Percentiles rank a stretch among this genome's conserved stretches.
These are phyloP conservation scores for Rhodomyrtus psidioides DNA, from an alignment of 441 rosid species.

Conservation along the genomic window DNA sequence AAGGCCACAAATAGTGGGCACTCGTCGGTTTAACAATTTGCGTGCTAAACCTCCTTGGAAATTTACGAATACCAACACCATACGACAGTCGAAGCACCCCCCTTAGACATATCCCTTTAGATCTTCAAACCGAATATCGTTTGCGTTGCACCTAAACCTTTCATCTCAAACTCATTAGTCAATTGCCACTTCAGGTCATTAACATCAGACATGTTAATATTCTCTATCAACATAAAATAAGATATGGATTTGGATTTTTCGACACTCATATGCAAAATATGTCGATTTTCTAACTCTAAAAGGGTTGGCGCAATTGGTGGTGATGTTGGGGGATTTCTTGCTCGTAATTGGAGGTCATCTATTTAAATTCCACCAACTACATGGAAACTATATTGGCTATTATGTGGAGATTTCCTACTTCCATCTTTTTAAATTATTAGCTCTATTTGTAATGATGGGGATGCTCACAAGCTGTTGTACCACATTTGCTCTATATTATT, in stretches of 20 bases:
- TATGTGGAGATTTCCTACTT: no score
- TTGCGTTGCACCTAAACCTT: background rate
- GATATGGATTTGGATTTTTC: background rate
- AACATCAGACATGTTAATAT: background rate
- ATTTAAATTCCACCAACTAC: background rate
- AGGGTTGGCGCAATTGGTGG: background rate
- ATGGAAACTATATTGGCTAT: background rate
- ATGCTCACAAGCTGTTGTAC: no score
- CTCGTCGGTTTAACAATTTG: background rate
- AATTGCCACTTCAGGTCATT: background rate
- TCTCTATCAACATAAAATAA: background rate
- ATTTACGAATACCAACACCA: background rate
- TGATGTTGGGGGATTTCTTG: background rate
- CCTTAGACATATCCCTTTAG: background rate
- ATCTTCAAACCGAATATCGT: background rate
- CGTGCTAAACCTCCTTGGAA: background rate
- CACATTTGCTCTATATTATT: no score
- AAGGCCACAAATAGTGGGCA: background rate
- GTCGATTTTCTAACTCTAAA: background rate
- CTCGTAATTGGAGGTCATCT: background rate
- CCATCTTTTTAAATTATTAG: no score
- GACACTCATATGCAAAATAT: background rate
- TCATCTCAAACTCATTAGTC: background rate
- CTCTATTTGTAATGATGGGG: no score
- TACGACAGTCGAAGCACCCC: background rate